Evolutionary conservation across 257 asterid species (phyloP).

Genomic region (Jacaranda mimosifolia): DNA sequence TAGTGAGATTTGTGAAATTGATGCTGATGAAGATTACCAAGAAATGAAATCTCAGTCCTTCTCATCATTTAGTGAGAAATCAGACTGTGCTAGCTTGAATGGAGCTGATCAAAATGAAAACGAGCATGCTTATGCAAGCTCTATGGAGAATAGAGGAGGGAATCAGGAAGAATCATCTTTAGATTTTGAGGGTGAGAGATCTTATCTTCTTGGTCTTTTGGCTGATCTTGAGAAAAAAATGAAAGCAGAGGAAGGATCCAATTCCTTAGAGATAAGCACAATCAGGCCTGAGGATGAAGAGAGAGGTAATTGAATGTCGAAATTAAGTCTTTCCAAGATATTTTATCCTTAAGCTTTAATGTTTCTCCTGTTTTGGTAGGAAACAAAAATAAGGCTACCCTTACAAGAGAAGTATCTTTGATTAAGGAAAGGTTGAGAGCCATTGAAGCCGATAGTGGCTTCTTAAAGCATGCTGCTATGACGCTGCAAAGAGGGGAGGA

Average conservation of each 20-base stretch:
- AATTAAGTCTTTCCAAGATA: neutral
- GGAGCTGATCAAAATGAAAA: constrained; percentile 45
- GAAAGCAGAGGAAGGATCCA: constrained; percentile 40
- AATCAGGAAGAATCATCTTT: constrained; percentile 45
- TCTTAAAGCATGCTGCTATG: constrained; percentile 81
- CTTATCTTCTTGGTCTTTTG: constrained; percentile 58
- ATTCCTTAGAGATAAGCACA: constrained; percentile 26
- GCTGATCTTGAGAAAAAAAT: constrained; percentile 56
- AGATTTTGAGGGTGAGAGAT: constrained; percentile 66
- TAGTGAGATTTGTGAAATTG: constrained; percentile 72
- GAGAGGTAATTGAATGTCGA: constrained; percentile 47
- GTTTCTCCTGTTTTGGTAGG: constrained; percentile 38
- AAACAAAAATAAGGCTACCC: constrained; percentile 43
- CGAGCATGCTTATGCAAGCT: constrained; percentile 28
- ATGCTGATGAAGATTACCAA: constrained; percentile 72
- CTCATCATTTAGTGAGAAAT: constrained; percentile 53
- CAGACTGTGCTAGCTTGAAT: constrained; percentile 53
- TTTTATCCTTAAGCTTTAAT: neutral
- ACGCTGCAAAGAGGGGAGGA: constrained; percentile 64
- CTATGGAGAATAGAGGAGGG: constrained; percentile 36
- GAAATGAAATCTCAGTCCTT: constrained; percentile 56
- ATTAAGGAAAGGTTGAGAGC: constrained; percentile 74
- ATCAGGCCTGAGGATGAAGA: constrained; percentile 39
- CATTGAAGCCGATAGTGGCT: constrained; percentile 79
- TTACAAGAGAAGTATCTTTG: constrained; percentile 63